These are phyloP conservation scores for Phalaenopsis aphrodite DNA, from an alignment of 106 monocot species.

Conservation along the genomic window DNA sequence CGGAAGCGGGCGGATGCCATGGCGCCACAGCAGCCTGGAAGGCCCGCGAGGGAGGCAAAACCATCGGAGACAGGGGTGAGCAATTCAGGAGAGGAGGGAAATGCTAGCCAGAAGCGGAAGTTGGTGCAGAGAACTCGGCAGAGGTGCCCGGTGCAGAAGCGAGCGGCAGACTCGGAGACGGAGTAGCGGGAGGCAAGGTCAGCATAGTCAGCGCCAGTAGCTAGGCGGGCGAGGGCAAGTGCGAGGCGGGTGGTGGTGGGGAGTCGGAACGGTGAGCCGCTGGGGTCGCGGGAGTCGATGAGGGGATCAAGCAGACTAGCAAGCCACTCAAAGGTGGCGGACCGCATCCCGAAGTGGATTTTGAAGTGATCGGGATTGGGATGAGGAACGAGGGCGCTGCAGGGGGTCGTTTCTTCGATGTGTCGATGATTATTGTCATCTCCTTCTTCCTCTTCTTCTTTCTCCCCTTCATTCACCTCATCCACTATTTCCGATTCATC, in stretches of 20 bases:
- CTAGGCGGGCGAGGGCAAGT: slow-evolving; percentile 41
- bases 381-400: background rate
- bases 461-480: background rate
- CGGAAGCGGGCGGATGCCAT: slow-evolving; percentile 33
- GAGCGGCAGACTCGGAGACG: slow-evolving; percentile 38
- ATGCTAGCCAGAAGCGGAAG: slow-evolving; percentile 78
- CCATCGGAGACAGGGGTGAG: slow-evolving; percentile 13
- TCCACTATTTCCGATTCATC: background rate
- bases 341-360: slow-evolving; percentile 32
- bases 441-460: background rate
- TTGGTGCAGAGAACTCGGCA: slow-evolving; percentile 82
- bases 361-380: slow-evolving; percentile 36
- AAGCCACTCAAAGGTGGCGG: slow-evolving; percentile 74
- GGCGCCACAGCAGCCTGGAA: slow-evolving; percentile 60
- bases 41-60: slow-evolving; percentile 21
- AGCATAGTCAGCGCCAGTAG: slow-evolving; percentile 40
- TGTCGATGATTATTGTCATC: background rate
- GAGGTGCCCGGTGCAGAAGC: slow-evolving; percentile 51
- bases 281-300: slow-evolving; percentile 34
- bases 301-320: slow-evolving; percentile 77
- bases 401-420: background rate
- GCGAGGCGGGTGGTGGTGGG: slow-evolving; percentile 37
- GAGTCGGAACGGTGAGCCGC: slow-evolving; percentile 13
- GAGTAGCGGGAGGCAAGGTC: slow-evolving; percentile 40
- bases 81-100: slow-evolving; percentile 24